Base-by-base conservation (phyloP, 2,329 filamentous ascomycete species). In the Pezicula carpinea region DNA sequence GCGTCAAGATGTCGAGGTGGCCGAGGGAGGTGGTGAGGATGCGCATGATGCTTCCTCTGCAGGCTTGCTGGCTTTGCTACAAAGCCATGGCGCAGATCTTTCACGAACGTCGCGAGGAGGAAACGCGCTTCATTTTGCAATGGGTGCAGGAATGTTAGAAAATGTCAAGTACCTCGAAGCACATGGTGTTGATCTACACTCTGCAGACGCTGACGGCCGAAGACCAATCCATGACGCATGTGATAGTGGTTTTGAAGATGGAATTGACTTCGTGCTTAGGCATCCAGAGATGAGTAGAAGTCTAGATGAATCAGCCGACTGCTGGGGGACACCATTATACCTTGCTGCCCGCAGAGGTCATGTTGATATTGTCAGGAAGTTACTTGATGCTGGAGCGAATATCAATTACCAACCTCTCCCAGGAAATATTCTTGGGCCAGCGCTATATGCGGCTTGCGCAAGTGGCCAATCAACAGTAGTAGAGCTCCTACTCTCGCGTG, bases 371-470 rank as follows among this genome's bases (percentile, higher is more conserved):
- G 33, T 35, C 33, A 7, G 8, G 39, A 41, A 41, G n/a, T 11
- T 41, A 7, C 23, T 41, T 14, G 14, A 26, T n/a, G 39, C 39
- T 17, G 22, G 39, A 15, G 39, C 39, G 8, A 26, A n/a, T 26
- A 41, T 41, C 19, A 41, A 41, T 41, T 6, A 14, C n/a, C 18
- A 35, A 7, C 7, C 33, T 19, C 33, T 35, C 2, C 33, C 33
- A 15, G 33, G 33, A 15, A 35, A 35, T 11, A 15, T 6, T 35
- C 33, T 35, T 19, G 33, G 33, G 18, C 33, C 33, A 35, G 33
- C 18, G 55, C 59, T 31, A 17, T 40, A 26, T 21, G 19, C 7
- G 15, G 18, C 38, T 2, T 21, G 22, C 15, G 38, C 22, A 18
- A 11, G 5, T 21, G 18, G 38, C 11, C 3, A 14, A 18, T n/a